Base-by-base conservation (phyloP, 805 yeast species). In the Jamesozyma piceae region DNA sequence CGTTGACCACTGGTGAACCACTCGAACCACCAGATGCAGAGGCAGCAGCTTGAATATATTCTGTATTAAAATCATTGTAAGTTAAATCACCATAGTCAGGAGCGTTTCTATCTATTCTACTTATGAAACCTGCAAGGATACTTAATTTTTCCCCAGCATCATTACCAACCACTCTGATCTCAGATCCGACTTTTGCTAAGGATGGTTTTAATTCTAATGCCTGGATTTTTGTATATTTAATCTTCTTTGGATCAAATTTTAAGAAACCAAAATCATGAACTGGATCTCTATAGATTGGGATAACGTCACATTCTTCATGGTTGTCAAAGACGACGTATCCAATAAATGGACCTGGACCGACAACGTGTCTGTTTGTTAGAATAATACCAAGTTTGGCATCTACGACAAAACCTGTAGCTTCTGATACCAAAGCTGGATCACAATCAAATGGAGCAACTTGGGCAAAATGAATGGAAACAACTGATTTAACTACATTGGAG, bases 391-490 rank as follows among this genome's bases (percentile, higher is more conserved):
- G 63, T 43, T 74, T 69, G 2, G 90, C 72, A 60, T 89, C 97
- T 10, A 89, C 96, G 5, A 89, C 87, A 61, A 89, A 89, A 2
- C 97, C 97, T 0, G 96, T 86, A n/a, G 96, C 97, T 62, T 89
- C 95, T 42, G 85, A 77, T 22, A 82, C 86, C 35, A 80, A 62
- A 1, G 95, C 81, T 2, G 78, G 64, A 52, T 89, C 97, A 31
- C 92, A 81, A 55, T 89, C 97, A 58, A 89, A 89, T 48, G 80
- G 78, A 3, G 80, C 76, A n/a, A 85, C 86, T 60, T 83, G 92
- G 10, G 92, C 74, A 56, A 89, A 88, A 61, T 86, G 95, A 39
- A 89, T 80, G 1, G 95, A 83, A 2, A 89, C 96, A 19, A 88
- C 96, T 5, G 86, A 76, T 48, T 80, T 76, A 31, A 88, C 94